Evolutionary conservation across 495 filamentous ascomycete genomes (phyloP), one percentile per base, ranked within the genome.

Genomic region (Usnea hakonensis): DNA sequence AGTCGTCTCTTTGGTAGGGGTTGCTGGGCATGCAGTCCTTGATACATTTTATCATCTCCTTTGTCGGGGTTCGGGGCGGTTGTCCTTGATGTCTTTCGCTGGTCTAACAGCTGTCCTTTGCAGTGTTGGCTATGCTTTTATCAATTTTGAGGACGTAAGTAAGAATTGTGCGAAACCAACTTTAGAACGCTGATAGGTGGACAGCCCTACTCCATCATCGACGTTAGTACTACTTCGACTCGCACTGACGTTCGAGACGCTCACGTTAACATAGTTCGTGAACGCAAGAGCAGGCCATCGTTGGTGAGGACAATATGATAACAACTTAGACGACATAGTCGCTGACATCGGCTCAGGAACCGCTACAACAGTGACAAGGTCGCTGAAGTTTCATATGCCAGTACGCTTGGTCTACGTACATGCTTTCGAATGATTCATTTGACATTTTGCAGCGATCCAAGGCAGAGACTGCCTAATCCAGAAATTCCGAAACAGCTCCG

Each of bases 91-190:
- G 28, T 38, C 48, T 55, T 58, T 63, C 1, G 73, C 67, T 78
- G 70, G 75, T 58, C 53, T 46, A 65, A 66, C 57, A 23, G 37
- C 26, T 50, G 46, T 21, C 46, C 30, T 35, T 30, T 64, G 19
- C 64, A 97, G 91, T 73, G 94, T 98, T 61, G 94, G 94, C 61
- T 98, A 98, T 78, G 94, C 91, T 0, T 98, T 98, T 75, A 90
- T 98, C 74, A 97, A 98, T 71, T 96, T 98, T 69, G 83, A 83
- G 52, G 84, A 90, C 72, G 87, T 92, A 68, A 81, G 84, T 77
- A 19, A n/a, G 28, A 2, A 46, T 23, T 56, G 11, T 38, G 1
- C 0, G 46, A 36, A 26, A 46, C 32, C 44, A 48, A 43, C 52
- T 33, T 10, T 38, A 32, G 23, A 38, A 60, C 32, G 55, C 21